phyloP scores from a whole-genome alignment of 2,329 filamentous ascomycete species.

The Scopulariopsis brevicaulis region DNA sequence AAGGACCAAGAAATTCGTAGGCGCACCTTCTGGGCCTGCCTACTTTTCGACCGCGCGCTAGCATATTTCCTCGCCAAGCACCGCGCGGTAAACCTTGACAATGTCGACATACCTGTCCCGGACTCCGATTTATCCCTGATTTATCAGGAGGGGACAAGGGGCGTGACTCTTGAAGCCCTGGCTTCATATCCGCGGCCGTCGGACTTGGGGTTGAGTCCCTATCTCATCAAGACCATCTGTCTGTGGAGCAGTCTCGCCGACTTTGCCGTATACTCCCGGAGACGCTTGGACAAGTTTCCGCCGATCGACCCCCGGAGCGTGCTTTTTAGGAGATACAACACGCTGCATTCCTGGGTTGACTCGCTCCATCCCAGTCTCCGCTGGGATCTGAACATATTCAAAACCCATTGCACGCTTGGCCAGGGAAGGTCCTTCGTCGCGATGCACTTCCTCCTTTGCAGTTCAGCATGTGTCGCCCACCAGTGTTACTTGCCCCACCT shows the following conservation, averaged over 20 bases:
- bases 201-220: conserved; percentile 9
- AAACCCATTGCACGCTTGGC: conserved; percentile 8
- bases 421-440: conserved; percentile 10
- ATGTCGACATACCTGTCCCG: conserved; percentile 8
- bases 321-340: neutral
- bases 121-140: conserved; percentile 8
- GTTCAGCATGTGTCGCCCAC: conserved; percentile 12
- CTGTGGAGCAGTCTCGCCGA: conserved; percentile 9
- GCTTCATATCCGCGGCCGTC: conserved; percentile 7
- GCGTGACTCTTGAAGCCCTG: conserved; percentile 7
- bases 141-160: conserved; percentile 9
- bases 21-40: conserved; percentile 16
- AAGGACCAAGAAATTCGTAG: conserved; percentile 13
- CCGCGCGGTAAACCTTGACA: neutral
- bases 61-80: conserved; percentile 9
- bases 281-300: conserved; percentile 5
- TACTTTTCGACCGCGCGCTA: conserved; percentile 3
- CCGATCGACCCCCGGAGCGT: conserved; percentile 7
- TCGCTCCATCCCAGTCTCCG: conserved; percentile 7
- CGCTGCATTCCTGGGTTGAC: conserved; percentile 7
- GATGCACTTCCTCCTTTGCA: conserved; percentile 12
- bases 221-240: conserved; percentile 9
- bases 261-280: conserved; percentile 6
- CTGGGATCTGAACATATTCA: conserved; percentile 9
- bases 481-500: conserved; percentile 14